Percentiles rank a stretch among this genome's conserved stretches.
Evolutionary conservation across 495 filamentous ascomycete species (phyloP).

Genomic region (Bryoglossum gracile): DNA sequence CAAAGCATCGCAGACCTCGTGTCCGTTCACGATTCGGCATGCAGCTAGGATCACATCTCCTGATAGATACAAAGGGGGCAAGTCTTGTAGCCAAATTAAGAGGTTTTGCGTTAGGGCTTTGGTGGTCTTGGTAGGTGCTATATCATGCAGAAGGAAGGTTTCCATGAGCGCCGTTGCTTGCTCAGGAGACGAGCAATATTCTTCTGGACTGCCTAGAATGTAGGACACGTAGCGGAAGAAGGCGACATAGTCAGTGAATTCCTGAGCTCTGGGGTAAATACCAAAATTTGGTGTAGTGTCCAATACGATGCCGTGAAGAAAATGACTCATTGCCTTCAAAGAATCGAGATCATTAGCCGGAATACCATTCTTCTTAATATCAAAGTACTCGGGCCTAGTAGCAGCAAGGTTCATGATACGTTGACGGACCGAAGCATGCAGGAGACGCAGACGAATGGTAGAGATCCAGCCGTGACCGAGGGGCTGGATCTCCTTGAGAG

Average conservation of each 20-base stretch:
- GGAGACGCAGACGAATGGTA: slow-evolving; percentile 62
- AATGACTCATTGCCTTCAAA: slow-evolving; percentile 59
- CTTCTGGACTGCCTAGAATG: slow-evolving; percentile 57
- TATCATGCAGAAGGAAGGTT: slow-evolving; percentile 50
- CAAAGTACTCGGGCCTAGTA: slow-evolving; percentile 52
- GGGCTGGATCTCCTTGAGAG: slow-evolving; percentile 55
- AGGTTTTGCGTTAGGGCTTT: slow-evolving; percentile 64
- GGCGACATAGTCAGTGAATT: slow-evolving; percentile 60
- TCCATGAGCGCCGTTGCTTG: slow-evolving; percentile 58
- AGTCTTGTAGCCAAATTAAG: slow-evolving; percentile 52
- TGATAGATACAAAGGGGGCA: slow-evolving; percentile 54
- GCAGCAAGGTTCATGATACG: slow-evolving; percentile 52
- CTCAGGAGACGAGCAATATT: slow-evolving; percentile 43
- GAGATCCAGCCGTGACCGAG: slow-evolving; percentile 59
- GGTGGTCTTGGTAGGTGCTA: slow-evolving; percentile 53
- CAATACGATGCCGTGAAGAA: slow-evolving; percentile 59
- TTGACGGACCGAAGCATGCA: slow-evolving; percentile 62
- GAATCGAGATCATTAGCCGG: slow-evolving; percentile 70
- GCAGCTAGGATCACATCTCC: slow-evolving; percentile 55
- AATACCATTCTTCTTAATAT: slow-evolving; percentile 48
- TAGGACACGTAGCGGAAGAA: slow-evolving; percentile 66
- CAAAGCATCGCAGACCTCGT: slow-evolving; percentile 50
- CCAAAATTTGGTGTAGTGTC: slow-evolving; percentile 62
- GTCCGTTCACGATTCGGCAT: slow-evolving; percentile 60
- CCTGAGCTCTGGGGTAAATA: slow-evolving; percentile 51